These are phyloP conservation scores for Fusarium poae DNA, from an alignment of 2,329 filamentous ascomycete species.

Conservation along the genomic window DNA sequence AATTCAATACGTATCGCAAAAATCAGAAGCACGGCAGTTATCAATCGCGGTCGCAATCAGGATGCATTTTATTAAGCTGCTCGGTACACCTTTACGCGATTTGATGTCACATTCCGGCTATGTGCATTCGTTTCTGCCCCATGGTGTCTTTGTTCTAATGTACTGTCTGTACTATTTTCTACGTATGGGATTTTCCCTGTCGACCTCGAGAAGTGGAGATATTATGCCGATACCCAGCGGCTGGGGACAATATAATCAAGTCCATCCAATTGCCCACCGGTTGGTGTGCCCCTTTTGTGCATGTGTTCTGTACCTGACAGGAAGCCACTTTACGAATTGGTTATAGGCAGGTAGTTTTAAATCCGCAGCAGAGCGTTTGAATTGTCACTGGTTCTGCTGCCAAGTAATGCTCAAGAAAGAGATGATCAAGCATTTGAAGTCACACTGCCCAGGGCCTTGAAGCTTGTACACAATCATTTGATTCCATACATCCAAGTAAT, in stretches of 20 bases:
- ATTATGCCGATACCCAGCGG: slow-evolving; percentile 29
- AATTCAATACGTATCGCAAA: neutral
- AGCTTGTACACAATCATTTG: neutral
- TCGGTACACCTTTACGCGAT: neutral
- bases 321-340: slow-evolving; percentile 11
- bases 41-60: neutral
- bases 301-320: slow-evolving; percentile 26
- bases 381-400: neutral
- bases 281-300: slow-evolving; percentile 31
- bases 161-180: neutral
- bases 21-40: neutral
- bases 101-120: neutral
- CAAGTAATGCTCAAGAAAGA: neutral
- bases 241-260: slow-evolving; percentile 15
- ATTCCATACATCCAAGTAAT: neutral
- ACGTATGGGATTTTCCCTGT: slow-evolving; percentile 39
- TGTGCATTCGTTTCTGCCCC: slow-evolving; percentile 8
- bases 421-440: neutral
- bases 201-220: slow-evolving; percentile 39
- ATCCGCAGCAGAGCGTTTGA: neutral
- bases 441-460: neutral
- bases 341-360: neutral
- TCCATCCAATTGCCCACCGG: slow-evolving; percentile 16
- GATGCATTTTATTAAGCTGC: neutral
- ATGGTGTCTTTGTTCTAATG: slow-evolving; percentile 17